Base-by-base conservation (phyloP, 1,284 basidiomycete genomes). In the Fomes fomentarius region DNA sequence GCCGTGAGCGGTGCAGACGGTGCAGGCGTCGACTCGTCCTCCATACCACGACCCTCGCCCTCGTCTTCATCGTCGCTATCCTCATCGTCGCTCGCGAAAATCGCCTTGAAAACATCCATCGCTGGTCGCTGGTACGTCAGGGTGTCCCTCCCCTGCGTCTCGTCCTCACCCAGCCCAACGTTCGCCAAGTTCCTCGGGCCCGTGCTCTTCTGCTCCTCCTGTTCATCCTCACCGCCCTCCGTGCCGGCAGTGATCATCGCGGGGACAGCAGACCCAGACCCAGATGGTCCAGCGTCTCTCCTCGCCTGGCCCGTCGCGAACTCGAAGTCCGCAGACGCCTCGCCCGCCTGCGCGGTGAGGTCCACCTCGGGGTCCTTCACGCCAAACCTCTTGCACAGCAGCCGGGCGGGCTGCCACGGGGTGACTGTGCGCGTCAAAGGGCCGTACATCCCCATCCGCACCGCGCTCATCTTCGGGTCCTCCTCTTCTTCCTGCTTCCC, bases 311-410 rank as follows among this genome's bases (percentile, higher is more conserved):
- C 49, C 45, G 58, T 60, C 15, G 56, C 56, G 21, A 62, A 57
- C 49, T 62, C 64, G 24, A 56, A 56, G n/a, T 34, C 57, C 1
- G 56, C 56, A 3, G 51, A 48, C n/a, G 56, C 57, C 4, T 40
- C 59, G 19, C 54, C 64, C 9, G 44, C 68, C 54, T 54, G 54
- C 30, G 46, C 51, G 6, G 43, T 55, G 52, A 50, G 53, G 52
- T 71, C 63, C 49, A 61, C 66, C 88, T 83, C 2, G 88, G 96
- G 68, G 28, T 96, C 92, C 61, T 89, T 89, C 33, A 98, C 90
- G 1, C 92, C 91, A 69, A 98, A 97, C n/a, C 96, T 84, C 71
- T 96, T 97, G 74, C 94, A 98, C 15, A 99, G 76, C 50, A 98
- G 73, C 56, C 81, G 80, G 19, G 83, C 84, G 0, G 96, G 96